Conservation (phyloP, 2,329 filamentous ascomycete species). For the Ceratocystis destructans region DNA sequence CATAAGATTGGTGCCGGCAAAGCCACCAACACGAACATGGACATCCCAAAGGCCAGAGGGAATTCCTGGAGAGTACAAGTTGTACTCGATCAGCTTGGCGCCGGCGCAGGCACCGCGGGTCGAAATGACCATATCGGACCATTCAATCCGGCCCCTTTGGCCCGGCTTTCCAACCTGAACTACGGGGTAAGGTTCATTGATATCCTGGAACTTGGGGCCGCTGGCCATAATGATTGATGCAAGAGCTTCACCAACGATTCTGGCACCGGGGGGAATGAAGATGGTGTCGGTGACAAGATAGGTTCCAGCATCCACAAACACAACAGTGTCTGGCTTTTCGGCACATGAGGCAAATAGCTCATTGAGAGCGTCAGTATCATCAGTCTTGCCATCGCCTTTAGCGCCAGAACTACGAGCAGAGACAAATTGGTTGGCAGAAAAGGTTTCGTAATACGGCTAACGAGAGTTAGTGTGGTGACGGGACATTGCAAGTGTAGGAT, state of each 20-base stretch:
- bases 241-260: conserved; percentile 47
- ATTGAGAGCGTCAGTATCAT: conserved; percentile 61
- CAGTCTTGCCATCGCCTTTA: conserved; percentile 57
- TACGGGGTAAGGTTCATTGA: conserved; percentile 47
- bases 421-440: conserved; percentile 47
- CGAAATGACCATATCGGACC: conserved; percentile 57
- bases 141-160: conserved; percentile 52
- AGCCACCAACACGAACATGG: conserved; percentile 62
- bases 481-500: neutral
- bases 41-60: conserved; percentile 58
- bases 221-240: conserved; percentile 41
- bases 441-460: conserved; percentile 52
- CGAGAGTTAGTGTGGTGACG: neutral
- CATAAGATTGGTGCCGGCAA: conserved; percentile 54
- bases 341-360: conserved; percentile 41
- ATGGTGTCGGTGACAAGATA: conserved; percentile 47
- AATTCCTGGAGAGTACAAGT: conserved; percentile 38
- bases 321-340: conserved; percentile 39
- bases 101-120: conserved; percentile 54
- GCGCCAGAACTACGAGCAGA: conserved; percentile 55
- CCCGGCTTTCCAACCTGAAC: conserved; percentile 52
- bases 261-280: conserved; percentile 34
- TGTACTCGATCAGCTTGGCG: conserved; percentile 60
- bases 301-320: conserved; percentile 48
- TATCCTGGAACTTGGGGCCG: conserved; percentile 42